Evolutionary conservation across 768 basidiomycete species (phyloP).

Genomic region (Boletus vinaceobasis): DNA sequence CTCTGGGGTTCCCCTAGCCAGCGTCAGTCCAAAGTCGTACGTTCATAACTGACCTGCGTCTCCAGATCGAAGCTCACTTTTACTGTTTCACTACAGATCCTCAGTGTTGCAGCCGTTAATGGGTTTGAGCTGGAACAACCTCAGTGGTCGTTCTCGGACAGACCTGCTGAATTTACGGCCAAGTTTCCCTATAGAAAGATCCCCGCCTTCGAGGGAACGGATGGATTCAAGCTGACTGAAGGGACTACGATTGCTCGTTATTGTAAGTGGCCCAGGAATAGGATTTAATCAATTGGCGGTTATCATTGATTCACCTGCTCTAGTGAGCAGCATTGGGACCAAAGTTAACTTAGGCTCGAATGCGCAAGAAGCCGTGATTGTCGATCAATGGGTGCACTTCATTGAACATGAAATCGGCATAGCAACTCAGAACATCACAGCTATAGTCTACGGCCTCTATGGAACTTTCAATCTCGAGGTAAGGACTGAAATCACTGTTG

Average conservation of each 20-base stretch:
- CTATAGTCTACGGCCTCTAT: slow-evolving; percentile 1
- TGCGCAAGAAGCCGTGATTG: slow-evolving; percentile 7
- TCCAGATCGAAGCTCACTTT: not conserved
- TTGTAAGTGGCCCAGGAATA: slow-evolving; percentile 3
- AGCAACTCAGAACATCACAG: not conserved
- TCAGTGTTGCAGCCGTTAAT: slow-evolving; percentile 20
- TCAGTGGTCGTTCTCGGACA: slow-evolving; percentile 13
- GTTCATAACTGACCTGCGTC: not conserved
- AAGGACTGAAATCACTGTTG: not conserved
- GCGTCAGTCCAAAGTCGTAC: slow-evolving; percentile 23
- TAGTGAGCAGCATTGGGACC: slow-evolving; percentile 16
- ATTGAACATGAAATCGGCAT: slow-evolving; percentile 11
- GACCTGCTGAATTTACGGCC: slow-evolving; percentile 5
- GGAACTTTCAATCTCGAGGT: slow-evolving; percentile 8
- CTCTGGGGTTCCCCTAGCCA: slow-evolving; percentile 19
- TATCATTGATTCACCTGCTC: not conserved
- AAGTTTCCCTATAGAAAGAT: slow-evolving; percentile 24
- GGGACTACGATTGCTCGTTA: slow-evolving; percentile 23
- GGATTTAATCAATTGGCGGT: too few species aligned
- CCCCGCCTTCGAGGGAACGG: slow-evolving; percentile 18
- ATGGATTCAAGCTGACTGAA: slow-evolving; percentile 19
- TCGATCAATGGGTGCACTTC: slow-evolving; percentile 15
- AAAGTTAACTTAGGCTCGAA: slow-evolving; percentile 7
- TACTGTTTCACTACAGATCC: slow-evolving; percentile 1
- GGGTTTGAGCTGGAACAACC: slow-evolving; percentile 12